These are phyloP conservation scores for Boletus eberwhitei DNA, from an alignment of 768 basidiomycete species.

Conservation along the genomic window DNA sequence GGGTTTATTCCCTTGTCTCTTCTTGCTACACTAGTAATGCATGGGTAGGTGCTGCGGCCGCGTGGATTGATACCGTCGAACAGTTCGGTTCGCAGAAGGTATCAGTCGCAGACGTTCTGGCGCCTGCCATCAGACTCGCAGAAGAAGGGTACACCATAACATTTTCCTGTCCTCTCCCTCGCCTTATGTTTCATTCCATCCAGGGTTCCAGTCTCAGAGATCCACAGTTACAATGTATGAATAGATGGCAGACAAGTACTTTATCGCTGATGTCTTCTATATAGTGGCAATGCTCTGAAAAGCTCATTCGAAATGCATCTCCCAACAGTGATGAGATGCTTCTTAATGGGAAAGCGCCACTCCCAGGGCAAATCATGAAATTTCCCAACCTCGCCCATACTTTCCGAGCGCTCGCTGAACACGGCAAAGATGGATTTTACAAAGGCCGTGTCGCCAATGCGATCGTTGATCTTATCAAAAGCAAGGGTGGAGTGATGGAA, in stretches of 20 bases:
- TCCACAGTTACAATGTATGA: constrained; percentile 59
- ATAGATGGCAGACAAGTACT: not conserved
- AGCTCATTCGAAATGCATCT: constrained; percentile 77
- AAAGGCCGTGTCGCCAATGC: constrained; percentile 87
- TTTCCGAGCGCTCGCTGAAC: constrained; percentile 71
- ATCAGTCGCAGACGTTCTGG: constrained; percentile 67
- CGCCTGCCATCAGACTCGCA: constrained; percentile 86
- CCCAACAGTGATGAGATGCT: constrained; percentile 87
- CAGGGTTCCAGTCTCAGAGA: constrained; percentile 85
- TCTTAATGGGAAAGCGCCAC: constrained; percentile 76
- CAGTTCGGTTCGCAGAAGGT: constrained; percentile 71
- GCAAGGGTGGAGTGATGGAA: constrained; percentile 90
- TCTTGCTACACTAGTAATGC: constrained; percentile 11
- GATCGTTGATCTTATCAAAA: constrained; percentile 81
- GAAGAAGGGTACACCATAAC: constrained; percentile 72
- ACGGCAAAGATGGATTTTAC: constrained; percentile 93
- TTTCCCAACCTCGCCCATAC: constrained; percentile 81
- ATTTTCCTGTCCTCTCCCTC: not conserved
- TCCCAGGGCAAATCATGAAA: constrained; percentile 79
- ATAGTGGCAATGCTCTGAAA: constrained; percentile 52
- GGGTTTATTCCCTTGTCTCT: not conserved
- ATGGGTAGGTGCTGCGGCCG: constrained; percentile 78
- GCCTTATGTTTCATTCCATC: not conserved
- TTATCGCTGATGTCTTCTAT: constrained; percentile 4
- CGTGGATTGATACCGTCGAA: constrained; percentile 90